Evolutionary conservation across 352 stramenopile genomes (phyloP), one percentile per base, ranked within the genome.

Genomic region (Globisporangium radiosum): DNA sequence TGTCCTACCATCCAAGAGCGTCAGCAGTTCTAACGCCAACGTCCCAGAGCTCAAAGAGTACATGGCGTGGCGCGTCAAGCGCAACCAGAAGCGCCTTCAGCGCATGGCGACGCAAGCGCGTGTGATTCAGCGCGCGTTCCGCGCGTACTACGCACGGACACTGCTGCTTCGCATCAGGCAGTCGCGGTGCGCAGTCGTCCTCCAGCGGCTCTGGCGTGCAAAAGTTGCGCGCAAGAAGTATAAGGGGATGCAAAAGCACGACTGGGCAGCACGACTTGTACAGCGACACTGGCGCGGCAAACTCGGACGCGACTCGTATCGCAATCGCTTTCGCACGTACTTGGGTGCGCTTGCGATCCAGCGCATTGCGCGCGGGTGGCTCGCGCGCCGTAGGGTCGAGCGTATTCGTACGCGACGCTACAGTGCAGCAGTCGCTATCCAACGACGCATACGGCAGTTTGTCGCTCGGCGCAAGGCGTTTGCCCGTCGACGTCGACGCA

Each of bases 1-100:
- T 7, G 15, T 33, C 7, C n/a, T 9, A 3, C 14, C 4, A 5
- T 54, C 67, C n/a, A 55, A 39, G 10, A 25, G 15, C 13, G 10
- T 3, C 1, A 52, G 55, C 15, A 13, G 17, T 15, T 6, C 39
- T 47, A 60, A 42, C 7, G 39, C 52, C 2, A 58, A 62, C 0
- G 54, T 88, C n/a, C 78, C 82, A 19, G 86, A 97, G 65, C 86
- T 97, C 33, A 92, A 93, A 47, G 95, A 98, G 68, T 98, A 98
- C 82, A 98, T 98, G 95, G 73, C 73, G 9, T 98, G 95, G 94
- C 79, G 95, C 51, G 81, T 98, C 36, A 88, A 94, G 66, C 77
- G 94, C 25, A 98, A 98, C 64, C 82, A 94, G 54, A 98, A 97
- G 76, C 78, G 92, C 10, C 80, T 98, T 11, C 70, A 89, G 49